Conservation (phyloP, 176 grass and related monocot species). For the Hordeum marinum region DNA sequence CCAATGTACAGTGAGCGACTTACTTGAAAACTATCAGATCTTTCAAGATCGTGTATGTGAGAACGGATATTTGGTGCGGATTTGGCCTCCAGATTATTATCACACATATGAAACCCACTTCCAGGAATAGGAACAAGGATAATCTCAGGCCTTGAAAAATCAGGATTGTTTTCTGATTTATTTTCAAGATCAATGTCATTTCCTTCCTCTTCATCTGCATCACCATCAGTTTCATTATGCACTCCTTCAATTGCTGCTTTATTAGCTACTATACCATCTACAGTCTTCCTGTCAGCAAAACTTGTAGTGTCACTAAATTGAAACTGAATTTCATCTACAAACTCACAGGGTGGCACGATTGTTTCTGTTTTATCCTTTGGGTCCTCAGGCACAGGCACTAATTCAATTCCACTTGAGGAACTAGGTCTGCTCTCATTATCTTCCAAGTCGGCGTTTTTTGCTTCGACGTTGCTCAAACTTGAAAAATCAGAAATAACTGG, state of each 20-base stretch:
- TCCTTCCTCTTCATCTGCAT: slow-evolving; percentile 32
- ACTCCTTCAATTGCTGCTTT: slow-evolving; percentile 30
- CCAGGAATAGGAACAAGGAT: slow-evolving; percentile 60
- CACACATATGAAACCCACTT: slow-evolving; percentile 16
- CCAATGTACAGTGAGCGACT: slow-evolving; percentile 43
- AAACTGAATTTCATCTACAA: slow-evolving; percentile 56
- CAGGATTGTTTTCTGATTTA: slow-evolving; percentile 29
- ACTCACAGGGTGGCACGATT: not conserved
- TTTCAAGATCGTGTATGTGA: slow-evolving; percentile 70
- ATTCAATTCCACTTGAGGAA: slow-evolving; percentile 19
- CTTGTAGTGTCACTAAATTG: slow-evolving; percentile 58
- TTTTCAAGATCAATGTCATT: not conserved
- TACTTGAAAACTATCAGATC: slow-evolving; percentile 49
- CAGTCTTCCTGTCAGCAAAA: slow-evolving; percentile 44
- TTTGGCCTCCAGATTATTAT: slow-evolving; percentile 39
- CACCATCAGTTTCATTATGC: slow-evolving; percentile 28
- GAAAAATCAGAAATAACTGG: slow-evolving; percentile 7
- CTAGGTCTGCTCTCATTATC: not conserved
- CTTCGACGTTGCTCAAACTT: slow-evolving; percentile 16
- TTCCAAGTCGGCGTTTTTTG: slow-evolving; percentile 4
- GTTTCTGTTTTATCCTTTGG: not conserved
- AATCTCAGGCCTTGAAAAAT: slow-evolving; percentile 33
- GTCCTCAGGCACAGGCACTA: slow-evolving; percentile 1
- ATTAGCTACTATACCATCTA: slow-evolving; percentile 15
- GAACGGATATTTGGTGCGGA: slow-evolving; percentile 70